Percentiles rank a stretch among this genome's conserved stretches.
Conservation (phyloP, 176 grass and related monocot genomes). For the Urochloa ruziziensis region DNA sequence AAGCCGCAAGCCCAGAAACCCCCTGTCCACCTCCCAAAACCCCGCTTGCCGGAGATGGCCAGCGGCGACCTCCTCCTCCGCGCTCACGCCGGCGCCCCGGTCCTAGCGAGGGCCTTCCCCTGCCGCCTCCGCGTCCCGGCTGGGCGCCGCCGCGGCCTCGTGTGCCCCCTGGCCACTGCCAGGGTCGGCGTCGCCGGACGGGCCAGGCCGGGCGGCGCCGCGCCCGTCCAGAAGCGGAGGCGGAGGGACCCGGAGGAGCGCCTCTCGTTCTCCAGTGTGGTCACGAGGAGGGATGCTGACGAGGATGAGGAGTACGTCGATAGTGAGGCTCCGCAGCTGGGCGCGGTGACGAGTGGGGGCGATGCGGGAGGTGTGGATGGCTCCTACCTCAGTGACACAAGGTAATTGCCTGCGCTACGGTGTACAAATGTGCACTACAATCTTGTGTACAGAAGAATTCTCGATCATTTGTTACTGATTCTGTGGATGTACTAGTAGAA, state of each 20-base stretch:
- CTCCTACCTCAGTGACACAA: conserved; percentile 78
- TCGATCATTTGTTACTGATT: background rate
- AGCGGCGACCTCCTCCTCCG: conserved; percentile 48
- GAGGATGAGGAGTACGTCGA: conserved; percentile 23
- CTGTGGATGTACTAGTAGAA: background rate
- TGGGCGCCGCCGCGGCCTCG: conserved; percentile 3
- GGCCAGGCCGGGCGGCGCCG: conserved; percentile 16
- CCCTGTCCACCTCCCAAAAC: conserved; percentile 20
- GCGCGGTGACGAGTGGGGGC: background rate
- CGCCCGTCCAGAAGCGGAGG: conserved; percentile 29
- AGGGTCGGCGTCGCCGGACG: conserved; percentile 38
- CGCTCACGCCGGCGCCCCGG: conserved; percentile 24
- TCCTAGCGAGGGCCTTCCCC: conserved; percentile 55
- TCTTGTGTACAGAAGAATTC: background rate
- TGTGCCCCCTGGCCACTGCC: conserved; percentile 31
- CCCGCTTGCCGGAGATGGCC: conserved; percentile 42
- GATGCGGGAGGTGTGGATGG: conserved; percentile 45
- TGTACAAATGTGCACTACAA: background rate
- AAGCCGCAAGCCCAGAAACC: conserved; percentile 23
- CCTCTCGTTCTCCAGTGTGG: conserved; percentile 22
- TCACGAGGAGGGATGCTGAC: conserved; percentile 19
- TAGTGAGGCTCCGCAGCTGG: conserved; percentile 7
- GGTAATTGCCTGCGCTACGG: conserved; percentile 41
- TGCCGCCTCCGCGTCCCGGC: conserved; percentile 35
- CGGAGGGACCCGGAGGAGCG: conserved; percentile 31